Evolutionary conservation across 768 basidiomycete species (phyloP).

Genomic region (Mycena rebaudengoi): DNA sequence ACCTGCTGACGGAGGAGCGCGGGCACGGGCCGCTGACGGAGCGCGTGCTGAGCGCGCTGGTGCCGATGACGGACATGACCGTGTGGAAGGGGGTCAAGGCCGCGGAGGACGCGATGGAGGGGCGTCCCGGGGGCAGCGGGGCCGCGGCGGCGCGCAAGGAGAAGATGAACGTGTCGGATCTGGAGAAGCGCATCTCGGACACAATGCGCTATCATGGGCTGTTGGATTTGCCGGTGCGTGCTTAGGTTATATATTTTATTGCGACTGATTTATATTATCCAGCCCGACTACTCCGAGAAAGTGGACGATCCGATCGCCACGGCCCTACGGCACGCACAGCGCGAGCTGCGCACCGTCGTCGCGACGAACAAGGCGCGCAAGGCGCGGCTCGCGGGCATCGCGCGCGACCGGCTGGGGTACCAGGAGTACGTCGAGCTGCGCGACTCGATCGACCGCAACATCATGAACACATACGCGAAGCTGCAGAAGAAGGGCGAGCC

Average conservation of each 20-base stretch:
- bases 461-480: conserved; percentile 76
- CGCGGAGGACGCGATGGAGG: conserved; percentile 86
- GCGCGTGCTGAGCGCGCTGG: conserved; percentile 76
- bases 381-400: conserved; percentile 73
- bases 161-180: conserved; percentile 79
- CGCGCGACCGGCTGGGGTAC: conserved; percentile 87
- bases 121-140: conserved; percentile 80
- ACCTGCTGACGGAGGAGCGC: conserved; percentile 74
- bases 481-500: conserved; percentile 84
- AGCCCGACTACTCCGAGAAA: conserved; percentile 80
- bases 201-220: conserved; percentile 82
- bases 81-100: conserved; percentile 84
- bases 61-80: conserved; percentile 71
- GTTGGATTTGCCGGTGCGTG: conserved; percentile 72
- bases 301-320: conserved; percentile 96
- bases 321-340: conserved; percentile 88
- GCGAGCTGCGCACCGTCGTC: conserved; percentile 78
- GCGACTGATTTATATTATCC: conserved; percentile 11
- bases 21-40: conserved; percentile 92
- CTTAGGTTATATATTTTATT: neutral
- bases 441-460: conserved; percentile 88
- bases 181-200: conserved; percentile 79
- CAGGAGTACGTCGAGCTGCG: conserved; percentile 90
- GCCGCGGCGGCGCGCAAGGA: conserved; percentile 80
- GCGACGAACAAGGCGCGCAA: conserved; percentile 88